Percentiles rank a stretch among this genome's conserved stretches.
These are phyloP conservation scores for Talaromyces funiculosus DNA, from an alignment of 2,329 filamentous ascomycete species.

Conservation along the genomic window DNA sequence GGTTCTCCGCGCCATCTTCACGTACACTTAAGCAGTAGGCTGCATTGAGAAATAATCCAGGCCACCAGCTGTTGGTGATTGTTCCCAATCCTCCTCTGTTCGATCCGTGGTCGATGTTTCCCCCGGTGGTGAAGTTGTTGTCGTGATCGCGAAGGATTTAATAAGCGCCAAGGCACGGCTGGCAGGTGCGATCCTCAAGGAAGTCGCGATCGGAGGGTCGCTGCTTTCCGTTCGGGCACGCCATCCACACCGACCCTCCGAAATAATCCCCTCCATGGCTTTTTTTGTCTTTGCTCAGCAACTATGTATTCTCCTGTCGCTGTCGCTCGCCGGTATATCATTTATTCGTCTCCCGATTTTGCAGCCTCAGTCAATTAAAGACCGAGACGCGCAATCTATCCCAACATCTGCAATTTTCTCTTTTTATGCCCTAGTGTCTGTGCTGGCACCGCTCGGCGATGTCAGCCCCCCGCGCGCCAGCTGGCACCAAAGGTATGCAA, in stretches of 20 bases:
- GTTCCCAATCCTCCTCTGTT: not conserved
- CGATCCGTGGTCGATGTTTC: not conserved
- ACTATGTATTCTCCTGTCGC: not conserved
- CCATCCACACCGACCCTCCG: not conserved
- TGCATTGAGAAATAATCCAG: too few relatives aligned
- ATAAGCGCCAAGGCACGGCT: too few relatives aligned
- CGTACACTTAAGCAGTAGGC: not conserved
- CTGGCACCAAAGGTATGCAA: constrained; percentile 5
- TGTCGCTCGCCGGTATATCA: not conserved
- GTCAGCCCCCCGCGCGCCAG: not conserved
- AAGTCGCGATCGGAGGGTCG: not conserved
- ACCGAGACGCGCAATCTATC: not conserved
- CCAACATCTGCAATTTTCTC: not conserved
- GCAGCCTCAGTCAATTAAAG: not conserved
- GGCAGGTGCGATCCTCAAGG: not conserved
- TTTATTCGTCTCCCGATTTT: not conserved
- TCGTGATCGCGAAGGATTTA: not conserved
- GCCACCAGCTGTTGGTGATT: too few relatives aligned
- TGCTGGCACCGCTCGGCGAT: not conserved
- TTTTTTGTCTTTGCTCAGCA: not conserved
- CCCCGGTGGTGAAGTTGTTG: not conserved
- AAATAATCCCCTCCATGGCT: not conserved
- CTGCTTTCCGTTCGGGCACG: not conserved
- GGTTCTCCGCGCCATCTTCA: not conserved
- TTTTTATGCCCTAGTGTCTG: not conserved